Conservation (phyloP, 108 stramenopile species). For the Discostella pseudostelligera region DNA sequence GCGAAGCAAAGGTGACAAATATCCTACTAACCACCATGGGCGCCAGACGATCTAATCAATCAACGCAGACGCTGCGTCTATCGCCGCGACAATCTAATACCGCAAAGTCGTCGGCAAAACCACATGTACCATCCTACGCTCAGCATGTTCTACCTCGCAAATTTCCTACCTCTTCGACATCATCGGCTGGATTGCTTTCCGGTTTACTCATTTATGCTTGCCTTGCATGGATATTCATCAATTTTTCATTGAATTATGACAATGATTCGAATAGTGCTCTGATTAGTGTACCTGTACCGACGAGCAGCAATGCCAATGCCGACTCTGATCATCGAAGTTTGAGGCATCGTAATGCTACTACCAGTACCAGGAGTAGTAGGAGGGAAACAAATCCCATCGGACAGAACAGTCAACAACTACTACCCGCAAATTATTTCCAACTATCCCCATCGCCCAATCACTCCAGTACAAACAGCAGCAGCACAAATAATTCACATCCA, state of each 20-base stretch:
- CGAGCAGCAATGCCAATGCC: too few species aligned
- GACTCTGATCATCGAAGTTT: conserved; percentile 1
- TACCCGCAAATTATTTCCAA: conserved; percentile 2
- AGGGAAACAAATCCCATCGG: too few species aligned
- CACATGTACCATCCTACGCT: neutral
- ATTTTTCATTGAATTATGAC: neutral
- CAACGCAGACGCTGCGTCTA: neutral
- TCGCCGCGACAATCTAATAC: neutral
- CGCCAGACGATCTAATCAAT: neutral
- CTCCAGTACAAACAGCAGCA: neutral
- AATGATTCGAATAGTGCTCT: neutral
- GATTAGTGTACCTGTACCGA: too few species aligned
- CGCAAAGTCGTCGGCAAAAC: neutral
- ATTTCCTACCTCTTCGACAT: neutral
- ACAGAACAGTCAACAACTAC: neutral
- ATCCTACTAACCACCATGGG: conserved; percentile 7
- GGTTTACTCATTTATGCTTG: neutral
- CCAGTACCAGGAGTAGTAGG: too few species aligned
- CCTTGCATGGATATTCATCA: neutral
- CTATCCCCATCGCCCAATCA: conserved; percentile 4
- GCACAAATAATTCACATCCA: neutral
- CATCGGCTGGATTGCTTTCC: neutral
- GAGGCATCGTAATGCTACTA: too few species aligned
- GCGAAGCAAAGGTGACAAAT: neutral
- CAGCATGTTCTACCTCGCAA: neutral